Evolutionary conservation across 148 eudicot genomes (phyloP), one percentile per base, ranked within the genome.

Genomic region (Nepenthes gracilis): DNA sequence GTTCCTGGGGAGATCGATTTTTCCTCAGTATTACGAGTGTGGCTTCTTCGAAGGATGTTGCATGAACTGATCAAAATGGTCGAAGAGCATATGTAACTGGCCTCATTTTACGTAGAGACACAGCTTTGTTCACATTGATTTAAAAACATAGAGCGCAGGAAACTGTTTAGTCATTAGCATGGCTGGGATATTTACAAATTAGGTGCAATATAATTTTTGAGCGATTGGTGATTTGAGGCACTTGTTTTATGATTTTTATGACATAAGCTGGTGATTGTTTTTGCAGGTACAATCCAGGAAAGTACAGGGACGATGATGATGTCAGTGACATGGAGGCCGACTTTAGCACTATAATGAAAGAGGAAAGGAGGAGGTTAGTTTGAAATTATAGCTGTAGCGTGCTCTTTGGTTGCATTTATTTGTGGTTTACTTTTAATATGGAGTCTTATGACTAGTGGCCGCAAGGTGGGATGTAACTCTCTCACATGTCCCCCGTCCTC

Each of bases 281-380:
- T 67, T 59, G 70, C 77, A 85, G 91, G 66, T 79, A 85, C 73
- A 64, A 82, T 73, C 91, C 84, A 9, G 63, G 49, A 32, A 75
- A 64, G 53, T 80, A 70, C 67, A 48, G 33, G 5, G 72, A 43
- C 2, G 79, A 74, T 43, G 85, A 73, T 1, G 96, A 82, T 55
- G 67, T 51, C 35, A 67, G 74, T 58, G 75, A 75, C 71, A 88
- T 88, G 98, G 98, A 80, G 72, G 95, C 75, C 8, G 73, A 62
- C 65, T 93, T 82, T 47, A 70, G 76, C 12, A 72, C 79, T 12
- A 84, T 88, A 52, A 33, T 47, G 74, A 37, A 12, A 64, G 98
- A 88, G 72, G 98, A 88, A 78, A 54, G 13, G 8, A 69, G 77
- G 65, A 93, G 98, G 98, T 88, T 43, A 74, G 91, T 74, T 15